A percentile compares a stretch with the other conserved stretches of the same genome.
Conservation (phyloP, 2,329 filamentous ascomycete species). For the Achaetomium macrosporum region DNA sequence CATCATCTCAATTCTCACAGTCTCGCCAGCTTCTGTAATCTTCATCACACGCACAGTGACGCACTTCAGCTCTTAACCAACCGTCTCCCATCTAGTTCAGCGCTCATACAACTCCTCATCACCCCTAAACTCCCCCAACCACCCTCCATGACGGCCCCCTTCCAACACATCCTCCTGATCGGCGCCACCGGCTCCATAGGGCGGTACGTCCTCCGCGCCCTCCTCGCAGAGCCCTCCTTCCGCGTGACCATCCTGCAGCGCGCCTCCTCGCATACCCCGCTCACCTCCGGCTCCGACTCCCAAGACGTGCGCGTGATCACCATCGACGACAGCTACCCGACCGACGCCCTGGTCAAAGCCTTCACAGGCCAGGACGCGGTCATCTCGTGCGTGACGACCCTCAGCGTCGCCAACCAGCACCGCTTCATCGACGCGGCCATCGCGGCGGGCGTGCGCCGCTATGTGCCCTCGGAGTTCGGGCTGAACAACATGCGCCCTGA, state of each 20-base stretch:
- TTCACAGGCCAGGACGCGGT: constrained; percentile 27
- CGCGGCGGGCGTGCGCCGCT: constrained; percentile 48
- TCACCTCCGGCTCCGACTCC: constrained; percentile 8
- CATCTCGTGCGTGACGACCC: constrained; percentile 39
- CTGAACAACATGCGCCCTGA: constrained; percentile 31
- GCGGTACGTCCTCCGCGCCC: constrained; percentile 24
- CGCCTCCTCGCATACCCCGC: constrained; percentile 23
- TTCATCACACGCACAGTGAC: too few species aligned
- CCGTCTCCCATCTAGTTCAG: too few species aligned
- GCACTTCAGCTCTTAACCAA: too few species aligned
- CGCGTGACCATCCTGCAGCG: constrained; percentile 17
- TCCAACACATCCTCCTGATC: constrained; percentile 9
- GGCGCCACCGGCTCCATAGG: constrained; percentile 10
- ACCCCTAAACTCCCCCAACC: not conserved
- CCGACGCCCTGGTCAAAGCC: constrained; percentile 21
- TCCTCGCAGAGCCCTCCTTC: constrained; percentile 23
- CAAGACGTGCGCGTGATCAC: constrained; percentile 21
- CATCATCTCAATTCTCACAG: too few species aligned
- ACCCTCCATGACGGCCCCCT: not conserved
- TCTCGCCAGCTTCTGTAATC: too few species aligned
- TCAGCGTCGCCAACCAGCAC: constrained; percentile 36
- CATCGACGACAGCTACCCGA: constrained; percentile 28
- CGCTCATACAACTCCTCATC: too few species aligned
- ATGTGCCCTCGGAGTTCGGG: constrained; percentile 49
- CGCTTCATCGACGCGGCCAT: constrained; percentile 50